Base-by-base conservation (phyloP, 2,329 filamentous ascomycete species). In the Paraphoma chrysanthemicola region DNA sequence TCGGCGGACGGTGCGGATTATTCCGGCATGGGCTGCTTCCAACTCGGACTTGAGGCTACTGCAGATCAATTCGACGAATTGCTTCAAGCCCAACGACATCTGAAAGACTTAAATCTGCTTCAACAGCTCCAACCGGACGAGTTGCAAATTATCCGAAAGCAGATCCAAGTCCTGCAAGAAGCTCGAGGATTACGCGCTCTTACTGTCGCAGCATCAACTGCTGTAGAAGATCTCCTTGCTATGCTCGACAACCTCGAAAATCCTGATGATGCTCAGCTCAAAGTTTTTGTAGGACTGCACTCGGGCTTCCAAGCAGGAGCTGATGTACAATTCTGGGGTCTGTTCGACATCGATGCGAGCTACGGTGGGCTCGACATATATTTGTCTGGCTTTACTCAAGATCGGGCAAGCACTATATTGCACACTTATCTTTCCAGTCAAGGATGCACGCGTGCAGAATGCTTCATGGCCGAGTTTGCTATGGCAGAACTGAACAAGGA, bases 1-100 rank as follows among this genome's bases (percentile, higher is more conserved):
- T 79, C 79, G 2, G 64, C 70, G 46, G 58, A 63, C 6, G 79
- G 79, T 2, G 56, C 70, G n/a, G 71, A 74, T 11, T 79, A 77
- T 53, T 76, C 73, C 36, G 60, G 69, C 12, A 67, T 81, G 30
- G 81, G 81, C 16, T 82, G 81, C 54, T 82, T 82, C 52, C 81
- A 81, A 18, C 62, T 83, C 1, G 80, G 81, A 1, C 75, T 80
- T 3, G 76, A 81, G 36, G 70, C 76, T 5, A 70, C 78, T 1
- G 56, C 70, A 11, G 66, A 77, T 31, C 75, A 78, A 6, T 83
- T 83, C 52, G 71, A 76, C 2, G 78, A 81, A 42, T 70, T 83
- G 23, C 70, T 81, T 31, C 70, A 78, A 43, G 78, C 79, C 4
- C 81, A 83, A 59, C 68, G 72, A 53, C 77, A 77, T 12, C 69